Evolutionary conservation across 257 asterid genomes (phyloP), one percentile per base, ranked within the genome.

Genomic region (Thymus quinquecostatus): DNA sequence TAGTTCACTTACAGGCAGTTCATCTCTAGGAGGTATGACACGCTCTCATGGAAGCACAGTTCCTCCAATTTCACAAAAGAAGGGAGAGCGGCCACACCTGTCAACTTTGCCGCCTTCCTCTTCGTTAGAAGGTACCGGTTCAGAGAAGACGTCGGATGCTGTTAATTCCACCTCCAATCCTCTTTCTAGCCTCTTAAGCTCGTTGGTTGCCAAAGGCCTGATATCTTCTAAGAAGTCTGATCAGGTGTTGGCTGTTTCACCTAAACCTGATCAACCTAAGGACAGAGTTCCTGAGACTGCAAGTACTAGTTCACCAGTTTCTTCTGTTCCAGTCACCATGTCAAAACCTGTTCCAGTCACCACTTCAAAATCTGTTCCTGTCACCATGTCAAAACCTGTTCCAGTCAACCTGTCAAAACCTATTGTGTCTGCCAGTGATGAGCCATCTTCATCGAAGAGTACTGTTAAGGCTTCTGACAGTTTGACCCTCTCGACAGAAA

Each of bases 191-290:
- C 94, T 92, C 70, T 76, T 92, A 86, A 92, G 86, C 76, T 83
- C 96, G 60, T 78, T 92, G 76, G 92, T 92, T 59, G 86, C 88
- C 6, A 89, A 86, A 83, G 96, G 98, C 63, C 77, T 92, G 82
- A 89, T 92, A 81, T 77, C 90, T 77, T 77, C 89, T 5, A 86
- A 86, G 69, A 86, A 86, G 69, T 70, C 83, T 47, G 87, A 85
- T 78, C 60, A 76, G 12, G 50, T 77, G 38, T 54, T 78, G 71
- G 64, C 81, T 43, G 72, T 57, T 56, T 66, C 86, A 27, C 60
- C 80, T 40, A 66, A 66, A 68, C 59, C 86, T 32, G 59, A 77
- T 76, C 82, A 61, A 81, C 69, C 83, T 66, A 71, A 59, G 70
- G 84, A 75, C 68, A 77, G 68, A 49, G 80, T 76, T 71, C 75